A percentile compares a stretch with the other conserved stretches of the same genome.
These are phyloP conservation scores for Cyclospora cayetanensis DNA, from an alignment of 169 alveolate species.

Conservation along the genomic window DNA sequence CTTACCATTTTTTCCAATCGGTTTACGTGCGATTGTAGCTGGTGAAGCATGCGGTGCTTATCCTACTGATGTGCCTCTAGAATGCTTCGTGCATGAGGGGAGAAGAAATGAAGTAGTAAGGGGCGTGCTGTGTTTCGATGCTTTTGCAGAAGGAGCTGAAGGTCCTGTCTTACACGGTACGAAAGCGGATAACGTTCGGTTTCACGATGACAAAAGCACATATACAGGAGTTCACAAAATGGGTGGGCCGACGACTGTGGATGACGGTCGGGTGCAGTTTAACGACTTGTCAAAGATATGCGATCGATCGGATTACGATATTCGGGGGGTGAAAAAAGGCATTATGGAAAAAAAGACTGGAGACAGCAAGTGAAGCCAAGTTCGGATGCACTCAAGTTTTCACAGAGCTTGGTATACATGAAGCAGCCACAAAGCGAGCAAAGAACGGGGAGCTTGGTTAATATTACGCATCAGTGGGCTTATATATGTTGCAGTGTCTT, in stretches of 20 bases:
- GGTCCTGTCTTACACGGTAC: slow-evolving; percentile 91
- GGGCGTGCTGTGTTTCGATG: slow-evolving; percentile 12
- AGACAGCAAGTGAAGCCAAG: slow-evolving; percentile 29
- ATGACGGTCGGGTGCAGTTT: slow-evolving; percentile 79
- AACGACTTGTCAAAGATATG: slow-evolving; percentile 78
- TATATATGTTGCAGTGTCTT: no score
- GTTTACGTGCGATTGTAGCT: no score
- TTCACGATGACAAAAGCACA: slow-evolving; percentile 88
- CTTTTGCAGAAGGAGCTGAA: slow-evolving; percentile 75
- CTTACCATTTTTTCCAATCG: no score
- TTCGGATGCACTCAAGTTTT: background rate
- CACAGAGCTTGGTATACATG: background rate
- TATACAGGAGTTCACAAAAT: slow-evolving; percentile 91
- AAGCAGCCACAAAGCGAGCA: background rate
- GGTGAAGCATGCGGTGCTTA: no score
- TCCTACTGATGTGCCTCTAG: no score
- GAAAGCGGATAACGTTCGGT: slow-evolving; percentile 87
- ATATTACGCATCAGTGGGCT: background rate
- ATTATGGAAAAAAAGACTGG: slow-evolving; percentile 72
- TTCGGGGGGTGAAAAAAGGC: slow-evolving; percentile 79
- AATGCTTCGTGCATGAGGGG: no score
- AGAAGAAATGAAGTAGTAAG: background rate
- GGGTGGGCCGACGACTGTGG: slow-evolving; percentile 91
- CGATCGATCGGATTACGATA: slow-evolving; percentile 77
- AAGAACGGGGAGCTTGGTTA: background rate